Evolutionary conservation across 2,329 filamentous ascomycete species (phyloP).

Genomic region (Pseudopyricularia javanii): DNA sequence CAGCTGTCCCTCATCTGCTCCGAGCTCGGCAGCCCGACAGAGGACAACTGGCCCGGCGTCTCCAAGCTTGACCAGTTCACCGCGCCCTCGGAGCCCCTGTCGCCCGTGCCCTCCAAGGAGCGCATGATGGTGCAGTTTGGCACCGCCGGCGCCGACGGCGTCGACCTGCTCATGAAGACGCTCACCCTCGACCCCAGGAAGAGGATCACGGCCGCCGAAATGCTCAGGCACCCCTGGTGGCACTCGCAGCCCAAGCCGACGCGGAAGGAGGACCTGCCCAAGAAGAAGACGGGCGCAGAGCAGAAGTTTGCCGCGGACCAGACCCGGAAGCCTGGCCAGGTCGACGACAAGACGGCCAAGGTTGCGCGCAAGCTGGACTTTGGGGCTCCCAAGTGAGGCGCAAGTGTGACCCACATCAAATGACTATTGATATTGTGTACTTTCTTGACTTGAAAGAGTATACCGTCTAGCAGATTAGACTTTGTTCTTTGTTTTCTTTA

Average conservation of each 20-base stretch:
- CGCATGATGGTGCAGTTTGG: conserved; percentile 70
- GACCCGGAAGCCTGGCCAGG: conserved; percentile 59
- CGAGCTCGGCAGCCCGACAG: conserved; percentile 78
- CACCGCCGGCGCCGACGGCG: conserved; percentile 67
- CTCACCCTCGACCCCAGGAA: conserved; percentile 77
- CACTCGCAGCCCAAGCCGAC: conserved; percentile 71
- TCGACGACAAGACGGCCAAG: conserved; percentile 60
- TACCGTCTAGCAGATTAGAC: not conserved
- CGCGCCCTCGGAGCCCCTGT: conserved; percentile 39
- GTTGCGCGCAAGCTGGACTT: conserved; percentile 79
- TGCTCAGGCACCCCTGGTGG: conserved; percentile 82
- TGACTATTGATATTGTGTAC: not conserved
- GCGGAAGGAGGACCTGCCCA: conserved; percentile 67
- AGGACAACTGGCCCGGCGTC: conserved; percentile 93
- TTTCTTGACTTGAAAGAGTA: not conserved
- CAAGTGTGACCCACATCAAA: not conserved
- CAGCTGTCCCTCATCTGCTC: conserved; percentile 78
- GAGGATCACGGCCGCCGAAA: conserved; percentile 63
- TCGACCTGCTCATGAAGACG: conserved; percentile 80
- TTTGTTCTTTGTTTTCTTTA: not conserved
- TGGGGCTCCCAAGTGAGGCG: conserved; percentile 30
- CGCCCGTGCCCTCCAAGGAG: conserved; percentile 51
- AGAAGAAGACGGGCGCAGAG: conserved; percentile 51
- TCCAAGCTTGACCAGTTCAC: conserved; percentile 69
- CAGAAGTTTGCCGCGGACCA: conserved; percentile 74